Percentiles rank a stretch among this genome's conserved stretches.
Evolutionary conservation across 768 basidiomycete species (phyloP).

Genomic region (Mycena amicta): DNA sequence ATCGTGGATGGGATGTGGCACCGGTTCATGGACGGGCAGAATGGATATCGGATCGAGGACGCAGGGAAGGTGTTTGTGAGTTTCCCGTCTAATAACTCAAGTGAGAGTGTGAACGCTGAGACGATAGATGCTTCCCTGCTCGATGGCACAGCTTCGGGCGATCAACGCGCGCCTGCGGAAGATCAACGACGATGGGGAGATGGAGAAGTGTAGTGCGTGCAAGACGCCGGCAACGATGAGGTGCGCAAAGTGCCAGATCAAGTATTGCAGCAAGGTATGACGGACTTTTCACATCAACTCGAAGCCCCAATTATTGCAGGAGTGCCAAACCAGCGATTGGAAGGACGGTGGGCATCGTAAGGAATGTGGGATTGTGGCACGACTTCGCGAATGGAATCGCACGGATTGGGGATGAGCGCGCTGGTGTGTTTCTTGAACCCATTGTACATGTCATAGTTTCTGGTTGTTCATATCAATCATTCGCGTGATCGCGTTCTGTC

Average conservation of each 20-base stretch:
- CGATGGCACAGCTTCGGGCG: conserved; percentile 12
- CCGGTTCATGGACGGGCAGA: conserved; percentile 24
- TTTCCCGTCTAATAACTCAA: neutral
- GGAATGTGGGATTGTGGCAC: conserved; percentile 15
- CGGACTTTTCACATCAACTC: too few species aligned
- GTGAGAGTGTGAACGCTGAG: neutral
- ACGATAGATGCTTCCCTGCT: conserved; percentile 12
- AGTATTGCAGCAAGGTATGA: conserved; percentile 24
- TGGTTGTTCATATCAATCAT: too few species aligned
- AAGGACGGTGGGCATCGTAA: conserved; percentile 14
- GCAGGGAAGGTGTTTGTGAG: conserved; percentile 12
- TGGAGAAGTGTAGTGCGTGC: conserved; percentile 23
- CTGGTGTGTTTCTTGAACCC: neutral
- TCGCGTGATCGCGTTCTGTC: neutral
- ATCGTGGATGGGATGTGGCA: conserved; percentile 23
- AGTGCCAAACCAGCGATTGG: conserved; percentile 26
- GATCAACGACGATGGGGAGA: conserved; percentile 17
- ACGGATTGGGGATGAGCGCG: conserved; percentile 25
- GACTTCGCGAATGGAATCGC: conserved; percentile 25
- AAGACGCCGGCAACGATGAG: conserved; percentile 12
- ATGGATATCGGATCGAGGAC: conserved; percentile 27
- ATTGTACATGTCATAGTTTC: neutral
- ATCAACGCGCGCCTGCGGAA: conserved; percentile 22
- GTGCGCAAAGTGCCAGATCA: conserved; percentile 18
- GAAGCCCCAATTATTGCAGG: too few species aligned